phyloP scores from a whole-genome alignment of 2,329 filamentous ascomycete species.

The Bipolaris victoriae region DNA sequence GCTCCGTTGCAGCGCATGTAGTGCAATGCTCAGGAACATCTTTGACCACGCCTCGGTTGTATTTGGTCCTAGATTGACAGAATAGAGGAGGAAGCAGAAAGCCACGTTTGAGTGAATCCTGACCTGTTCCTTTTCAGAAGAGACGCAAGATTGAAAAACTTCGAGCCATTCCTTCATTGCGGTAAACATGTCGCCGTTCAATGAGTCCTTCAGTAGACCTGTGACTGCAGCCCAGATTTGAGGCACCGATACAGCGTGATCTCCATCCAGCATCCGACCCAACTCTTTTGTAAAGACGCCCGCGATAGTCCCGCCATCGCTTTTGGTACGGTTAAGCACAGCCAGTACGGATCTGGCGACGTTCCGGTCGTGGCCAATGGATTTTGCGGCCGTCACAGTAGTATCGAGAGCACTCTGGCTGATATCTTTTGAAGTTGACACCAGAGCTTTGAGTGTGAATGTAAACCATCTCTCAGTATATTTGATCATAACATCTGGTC shows the following conservation, averaged over 20 bases:
- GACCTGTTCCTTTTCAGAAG: conserved; percentile 69
- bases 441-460: conserved; percentile 80
- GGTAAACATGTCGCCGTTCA: conserved; percentile 70
- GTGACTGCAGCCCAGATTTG: conserved; percentile 88
- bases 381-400: conserved; percentile 72
- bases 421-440: conserved; percentile 79
- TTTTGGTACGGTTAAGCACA: conserved; percentile 63
- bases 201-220: conserved; percentile 70
- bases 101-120: conserved; percentile 77
- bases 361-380: conserved; percentile 71
- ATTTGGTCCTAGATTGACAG: conserved; percentile 68
- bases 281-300: conserved; percentile 72
- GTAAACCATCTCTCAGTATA: conserved; percentile 78
- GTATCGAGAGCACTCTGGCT: conserved; percentile 75
- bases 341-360: conserved; percentile 71
- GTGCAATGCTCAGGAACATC: conserved; percentile 37
- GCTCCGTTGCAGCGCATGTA: conserved; percentile 44
- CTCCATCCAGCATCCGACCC: conserved; percentile 62
- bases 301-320: conserved; percentile 60
- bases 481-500: conserved; percentile 70
- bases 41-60: conserved; percentile 55
- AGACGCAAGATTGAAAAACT: conserved; percentile 83
- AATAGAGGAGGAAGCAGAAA: conserved; percentile 84
- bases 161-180: conserved; percentile 76
- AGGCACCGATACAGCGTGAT: conserved; percentile 71